Base-by-base conservation (phyloP, 192 early-diverging fungal genomes). In the Gaertneriomyces sp. region DNA sequence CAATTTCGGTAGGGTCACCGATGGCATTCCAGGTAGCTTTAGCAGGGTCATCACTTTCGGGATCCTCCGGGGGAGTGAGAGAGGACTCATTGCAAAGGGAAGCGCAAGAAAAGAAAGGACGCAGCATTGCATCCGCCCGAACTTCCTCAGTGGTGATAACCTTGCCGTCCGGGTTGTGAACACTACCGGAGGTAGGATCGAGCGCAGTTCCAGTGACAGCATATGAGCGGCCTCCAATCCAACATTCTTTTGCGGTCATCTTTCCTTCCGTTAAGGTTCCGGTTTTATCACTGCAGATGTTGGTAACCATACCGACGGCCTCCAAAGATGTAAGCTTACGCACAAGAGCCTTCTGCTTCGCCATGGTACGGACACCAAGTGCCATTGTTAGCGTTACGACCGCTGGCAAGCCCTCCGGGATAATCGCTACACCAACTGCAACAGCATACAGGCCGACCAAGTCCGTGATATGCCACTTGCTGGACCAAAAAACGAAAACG, bases 341-440 rank as follows among this genome's bases (percentile, higher is more conserved):
- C 50, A 90, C 86, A 40, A 93, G 71, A 46, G 92, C 84, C 49
- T 84, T 85, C 53, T 82, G 71, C 14, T 16, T 45, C 17, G 66
- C 77, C 91, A 93, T 94, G 74, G 85, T 79, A 47, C 87, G 88
- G 5, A 90, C 90, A 12, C 89, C 92, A 63, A 88, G 88, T 12
- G 90, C 91, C 47, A 94, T 79, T 25, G 91, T 81, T 56, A 94
- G 79, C 7, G 92, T 93, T 20, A 94, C 90, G 50, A 91, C 92
- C 88, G 92, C 89, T 16, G 92, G 92, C 42, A 94, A 74, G 59
- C 92, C 92, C 74, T 94, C 92, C 41, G 92, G 91, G 12, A 93
- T 89, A 43, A 91, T 91, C n/a, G 91, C 92, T 4, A 94, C 90
- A 16, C 90, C 84, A 42, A 94, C 86, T 6, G 90, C 91, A 60